Percentiles rank a stretch among this genome's conserved stretches.
phyloP scores from a whole-genome alignment of 768 basidiomycete species.

The Agrocybe pediades region DNA sequence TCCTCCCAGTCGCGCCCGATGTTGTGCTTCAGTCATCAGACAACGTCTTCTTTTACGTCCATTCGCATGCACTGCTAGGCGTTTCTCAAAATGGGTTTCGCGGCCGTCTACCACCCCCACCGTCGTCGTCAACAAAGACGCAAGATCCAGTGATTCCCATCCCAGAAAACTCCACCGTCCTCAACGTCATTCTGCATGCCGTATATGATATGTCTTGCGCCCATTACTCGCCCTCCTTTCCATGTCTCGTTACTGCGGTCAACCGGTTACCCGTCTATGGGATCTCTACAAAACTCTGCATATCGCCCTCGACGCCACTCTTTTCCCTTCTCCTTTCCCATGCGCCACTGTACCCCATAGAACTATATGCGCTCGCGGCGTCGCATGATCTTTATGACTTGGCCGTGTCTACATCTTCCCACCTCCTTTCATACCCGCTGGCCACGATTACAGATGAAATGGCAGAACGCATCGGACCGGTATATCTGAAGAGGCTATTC shows the following conservation, averaged over 20 bases:
- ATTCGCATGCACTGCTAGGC: constrained; percentile 55
- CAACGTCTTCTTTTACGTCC: constrained; percentile 84
- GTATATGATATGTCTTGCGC: constrained; percentile 74
- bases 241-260: constrained; percentile 57
- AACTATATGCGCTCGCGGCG: constrained; percentile 73
- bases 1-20: constrained; percentile 58
- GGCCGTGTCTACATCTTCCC: constrained; percentile 73
- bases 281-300: constrained; percentile 46
- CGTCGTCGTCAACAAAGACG: constrained; percentile 34
- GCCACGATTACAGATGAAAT: constrained; percentile 70
- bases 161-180: constrained; percentile 57
- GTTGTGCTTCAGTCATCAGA: constrained; percentile 70
- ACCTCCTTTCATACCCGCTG: constrained; percentile 73
- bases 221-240: constrained; percentile 72
- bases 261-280: constrained; percentile 63
- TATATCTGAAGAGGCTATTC: constrained; percentile 80
- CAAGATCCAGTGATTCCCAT: constrained; percentile 60
- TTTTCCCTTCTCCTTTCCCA: constrained; percentile 63
- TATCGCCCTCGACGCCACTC: constrained; percentile 55
- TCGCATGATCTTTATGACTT: constrained; percentile 68
- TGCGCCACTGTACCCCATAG: constrained; percentile 68
- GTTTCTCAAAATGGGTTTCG: constrained; percentile 69
- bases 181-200: constrained; percentile 75
- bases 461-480: constrained; percentile 68
- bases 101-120: constrained; percentile 49